phyloP scores from a whole-genome alignment of 176 grass and related monocot species.

The Aechmea fasciata region DNA sequence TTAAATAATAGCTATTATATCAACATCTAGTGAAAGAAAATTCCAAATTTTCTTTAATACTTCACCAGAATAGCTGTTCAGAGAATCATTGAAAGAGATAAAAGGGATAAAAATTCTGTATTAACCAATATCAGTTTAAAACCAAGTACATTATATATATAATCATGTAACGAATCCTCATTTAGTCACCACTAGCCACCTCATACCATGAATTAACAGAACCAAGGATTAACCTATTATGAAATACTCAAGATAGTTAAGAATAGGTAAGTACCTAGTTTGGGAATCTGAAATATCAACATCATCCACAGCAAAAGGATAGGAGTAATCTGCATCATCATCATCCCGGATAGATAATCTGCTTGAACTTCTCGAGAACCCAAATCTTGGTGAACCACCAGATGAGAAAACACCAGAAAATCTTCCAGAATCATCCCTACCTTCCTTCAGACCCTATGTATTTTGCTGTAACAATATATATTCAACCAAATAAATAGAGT shows the following conservation, averaged over 20 bases:
- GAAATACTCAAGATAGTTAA: background rate
- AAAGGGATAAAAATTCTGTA: background rate
- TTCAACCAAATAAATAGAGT: background rate
- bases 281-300: slow-evolving; percentile 71
- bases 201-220: background rate
- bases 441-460: slow-evolving; percentile 44
- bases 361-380: slow-evolving; percentile 81
- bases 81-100: background rate
- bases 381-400: slow-evolving; percentile 59
- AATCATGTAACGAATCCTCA: background rate
- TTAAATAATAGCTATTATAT: background rate
- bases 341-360: slow-evolving; percentile 68
- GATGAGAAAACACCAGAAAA: slow-evolving; percentile 67
- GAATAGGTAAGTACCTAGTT: slow-evolving; percentile 42
- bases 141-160: background rate
- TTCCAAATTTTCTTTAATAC: background rate
- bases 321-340: slow-evolving; percentile 63
- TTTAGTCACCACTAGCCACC: background rate
- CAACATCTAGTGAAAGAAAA: background rate
- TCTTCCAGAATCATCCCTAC: slow-evolving; percentile 83
- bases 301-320: slow-evolving; percentile 86
- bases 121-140: background rate
- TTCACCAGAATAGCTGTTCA: background rate
- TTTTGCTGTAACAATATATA: background rate
- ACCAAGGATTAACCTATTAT: background rate